phyloP scores from a whole-genome alignment of 2,329 filamentous ascomycete genomes.

The Talaromyces sp. region DNA sequence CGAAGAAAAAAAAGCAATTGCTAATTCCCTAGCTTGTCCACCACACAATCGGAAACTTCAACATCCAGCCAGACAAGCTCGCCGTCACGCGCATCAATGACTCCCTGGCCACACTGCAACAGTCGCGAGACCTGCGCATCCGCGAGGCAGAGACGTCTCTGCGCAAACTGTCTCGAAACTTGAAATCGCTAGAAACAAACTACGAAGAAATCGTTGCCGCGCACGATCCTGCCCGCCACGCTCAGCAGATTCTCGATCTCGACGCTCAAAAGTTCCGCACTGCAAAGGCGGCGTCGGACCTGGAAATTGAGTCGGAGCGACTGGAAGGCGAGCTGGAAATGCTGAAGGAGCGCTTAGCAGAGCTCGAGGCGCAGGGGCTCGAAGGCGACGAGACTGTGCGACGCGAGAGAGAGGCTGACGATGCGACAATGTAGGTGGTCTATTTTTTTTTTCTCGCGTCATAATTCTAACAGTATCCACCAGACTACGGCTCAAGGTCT shows the following conservation, averaged over 20 bases:
- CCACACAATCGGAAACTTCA: constrained; percentile 91
- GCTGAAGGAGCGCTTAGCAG: constrained; percentile 67
- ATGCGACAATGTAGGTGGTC: constrained; percentile 40
- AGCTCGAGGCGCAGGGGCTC: constrained; percentile 80
- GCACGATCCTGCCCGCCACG: constrained; percentile 75
- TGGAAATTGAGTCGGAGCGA: constrained; percentile 94
- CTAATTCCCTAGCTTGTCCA: constrained; percentile 65
- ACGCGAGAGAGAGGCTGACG: constrained; percentile 47
- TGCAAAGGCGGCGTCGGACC: constrained; percentile 82
- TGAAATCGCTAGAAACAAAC: constrained; percentile 68
- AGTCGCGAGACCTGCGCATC: constrained; percentile 73
- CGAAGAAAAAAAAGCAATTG: neutral
- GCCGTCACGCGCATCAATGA: constrained; percentile 79
- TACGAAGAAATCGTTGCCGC: constrained; percentile 68
- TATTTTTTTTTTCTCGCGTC: neutral
- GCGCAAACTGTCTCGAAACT: constrained; percentile 68
- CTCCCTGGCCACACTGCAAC: constrained; percentile 74
- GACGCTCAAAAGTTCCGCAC: constrained; percentile 92
- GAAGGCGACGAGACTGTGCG: constrained; percentile 60
- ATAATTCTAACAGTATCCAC: neutral
- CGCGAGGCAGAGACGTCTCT: constrained; percentile 63
- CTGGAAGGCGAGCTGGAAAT: constrained; percentile 72
- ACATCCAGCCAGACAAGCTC: constrained; percentile 80
- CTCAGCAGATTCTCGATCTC: constrained; percentile 74
- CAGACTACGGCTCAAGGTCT: constrained; percentile 79